Percentiles rank a stretch among this genome's conserved stretches.
Conservation (phyloP, 163 green algal species). For the Scenedesmus sp. region DNA sequence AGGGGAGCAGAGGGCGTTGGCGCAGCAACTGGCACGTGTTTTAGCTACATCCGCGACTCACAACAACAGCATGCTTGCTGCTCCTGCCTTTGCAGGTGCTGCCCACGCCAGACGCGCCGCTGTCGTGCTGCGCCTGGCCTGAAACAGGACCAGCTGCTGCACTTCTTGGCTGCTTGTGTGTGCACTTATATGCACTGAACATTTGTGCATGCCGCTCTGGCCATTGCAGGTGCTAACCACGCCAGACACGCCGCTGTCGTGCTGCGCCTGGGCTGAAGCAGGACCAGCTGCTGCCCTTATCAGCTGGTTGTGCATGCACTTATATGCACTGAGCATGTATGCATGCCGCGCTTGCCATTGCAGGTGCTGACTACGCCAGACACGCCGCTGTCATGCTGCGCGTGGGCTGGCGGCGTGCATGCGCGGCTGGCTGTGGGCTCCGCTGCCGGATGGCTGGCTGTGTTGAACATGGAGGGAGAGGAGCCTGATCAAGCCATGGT, state of each 20-base stretch:
- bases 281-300: not conserved
- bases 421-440: conserved; percentile 30
- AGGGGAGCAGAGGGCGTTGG: no score
- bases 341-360: not conserved
- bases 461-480: conserved; percentile 38
- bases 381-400: conserved; percentile 34
- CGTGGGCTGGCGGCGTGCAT: not conserved
- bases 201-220: not conserved
- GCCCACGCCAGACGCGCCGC: conserved; percentile 3
- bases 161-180: not conserved
- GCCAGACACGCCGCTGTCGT: conserved; percentile 31
- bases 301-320: not conserved
- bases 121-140: conserved; percentile 39
- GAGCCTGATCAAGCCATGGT: conserved; percentile 17
- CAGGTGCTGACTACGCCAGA: conserved; percentile 15
- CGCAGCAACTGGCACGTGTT: no score
- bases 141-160: not conserved
- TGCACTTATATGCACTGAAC: not conserved
- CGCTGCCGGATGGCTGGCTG: conserved; percentile 41
- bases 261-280: conserved; percentile 26
- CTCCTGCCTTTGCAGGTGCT: not conserved
- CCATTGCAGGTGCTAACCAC: not conserved
- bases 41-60: no score
- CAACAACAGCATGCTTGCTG: no score
- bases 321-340: not conserved